phyloP scores from a whole-genome alignment of 805 yeast genomes.

The Candida krabiensis region DNA sequence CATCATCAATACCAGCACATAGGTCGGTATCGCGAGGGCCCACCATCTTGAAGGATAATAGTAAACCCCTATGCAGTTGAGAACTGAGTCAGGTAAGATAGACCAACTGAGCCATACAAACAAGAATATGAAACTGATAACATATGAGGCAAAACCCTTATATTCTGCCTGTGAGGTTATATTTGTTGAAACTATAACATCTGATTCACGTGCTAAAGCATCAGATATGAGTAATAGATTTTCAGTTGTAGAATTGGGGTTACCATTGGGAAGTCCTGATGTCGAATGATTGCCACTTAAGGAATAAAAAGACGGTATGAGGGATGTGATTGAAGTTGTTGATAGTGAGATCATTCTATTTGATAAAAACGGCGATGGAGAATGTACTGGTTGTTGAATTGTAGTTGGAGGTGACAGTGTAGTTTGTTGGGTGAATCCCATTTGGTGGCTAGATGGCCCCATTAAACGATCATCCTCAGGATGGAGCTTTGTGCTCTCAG shows the following conservation, averaged over 20 bases:
- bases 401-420: background rate
- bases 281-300: constrained; percentile 26
- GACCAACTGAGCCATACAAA: constrained; percentile 72
- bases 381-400: constrained; percentile 1
- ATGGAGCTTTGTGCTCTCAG: too few species aligned
- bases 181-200: constrained; percentile 59
- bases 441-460: background rate
- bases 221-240: constrained; percentile 38
- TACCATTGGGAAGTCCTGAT: constrained; percentile 17
- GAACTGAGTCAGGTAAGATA: constrained; percentile 57
- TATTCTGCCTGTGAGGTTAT: constrained; percentile 70
- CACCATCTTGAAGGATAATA: constrained; percentile 91
- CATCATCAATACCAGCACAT: constrained; percentile 66
- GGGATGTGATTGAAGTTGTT: constrained; percentile 31
- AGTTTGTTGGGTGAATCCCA: too few species aligned
- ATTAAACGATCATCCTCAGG: too few species aligned
- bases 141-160: constrained; percentile 82
- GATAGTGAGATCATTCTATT: constrained; percentile 32
- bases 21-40: constrained; percentile 79
- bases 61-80: constrained; percentile 53
- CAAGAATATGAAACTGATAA: constrained; percentile 59
- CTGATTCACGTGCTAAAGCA: constrained; percentile 61
- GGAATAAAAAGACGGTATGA: constrained; percentile 30
- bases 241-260: constrained; percentile 15
- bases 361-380: constrained; percentile 17